Conservation (phyloP, 2,329 filamentous ascomycete species). For the Talaromyces sp. region DNA sequence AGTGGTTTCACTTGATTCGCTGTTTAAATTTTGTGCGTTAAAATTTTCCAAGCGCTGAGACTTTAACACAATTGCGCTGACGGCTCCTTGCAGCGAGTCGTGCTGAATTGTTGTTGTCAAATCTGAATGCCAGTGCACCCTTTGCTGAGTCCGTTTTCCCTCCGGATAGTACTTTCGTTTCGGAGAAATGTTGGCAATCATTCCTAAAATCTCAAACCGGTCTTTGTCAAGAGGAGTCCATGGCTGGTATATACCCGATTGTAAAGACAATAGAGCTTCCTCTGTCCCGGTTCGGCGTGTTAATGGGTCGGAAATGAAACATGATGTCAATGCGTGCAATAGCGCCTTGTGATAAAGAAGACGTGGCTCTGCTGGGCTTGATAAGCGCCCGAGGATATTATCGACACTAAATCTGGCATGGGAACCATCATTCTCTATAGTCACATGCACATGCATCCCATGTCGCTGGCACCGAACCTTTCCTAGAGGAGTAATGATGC, state of each 20-base stretch:
- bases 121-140: constrained; percentile 35
- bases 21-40: neutral
- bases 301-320: constrained; percentile 52
- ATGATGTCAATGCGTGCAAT: constrained; percentile 59
- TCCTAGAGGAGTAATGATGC: constrained; percentile 52
- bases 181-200: constrained; percentile 34
- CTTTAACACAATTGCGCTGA: constrained; percentile 22
- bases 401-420: constrained; percentile 54
- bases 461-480: constrained; percentile 19
- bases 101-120: constrained; percentile 40
- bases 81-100: constrained; percentile 20
- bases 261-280: constrained; percentile 50
- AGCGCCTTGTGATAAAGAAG: constrained; percentile 54
- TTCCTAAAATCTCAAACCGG: constrained; percentile 12
- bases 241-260: constrained; percentile 48
- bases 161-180: constrained; percentile 41
- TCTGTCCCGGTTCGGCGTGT: constrained; percentile 58
- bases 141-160: constrained; percentile 39
- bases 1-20: neutral
- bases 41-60: neutral
- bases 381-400: constrained; percentile 49
- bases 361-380: constrained; percentile 52
- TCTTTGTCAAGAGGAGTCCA: constrained; percentile 35
- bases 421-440: constrained; percentile 25
- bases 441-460: constrained; percentile 42